Evolutionary conservation across 1,139 yeast genomes (phyloP), one percentile per base, ranked within the genome.

Genomic region (Hyphopichia wangnamkhiaoensis): DNA sequence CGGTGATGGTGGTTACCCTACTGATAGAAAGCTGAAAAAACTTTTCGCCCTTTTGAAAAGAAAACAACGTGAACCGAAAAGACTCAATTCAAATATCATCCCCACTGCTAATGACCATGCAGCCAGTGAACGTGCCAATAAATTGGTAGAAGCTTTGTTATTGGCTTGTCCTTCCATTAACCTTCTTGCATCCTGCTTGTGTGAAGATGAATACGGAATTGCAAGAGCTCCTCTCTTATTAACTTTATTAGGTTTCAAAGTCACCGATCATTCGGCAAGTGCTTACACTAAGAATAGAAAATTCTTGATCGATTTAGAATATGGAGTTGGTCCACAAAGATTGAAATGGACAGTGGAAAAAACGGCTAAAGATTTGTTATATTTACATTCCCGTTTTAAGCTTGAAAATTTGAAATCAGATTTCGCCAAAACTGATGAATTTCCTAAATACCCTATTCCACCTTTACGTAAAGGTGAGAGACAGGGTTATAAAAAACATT

Each of bases 81-180:
- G 33, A 30, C 24, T 18, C 9, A 12, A 30, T 30, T 9, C 33
- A 7, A 4, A 14, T 3, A 12, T 19, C 5, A 30, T 30, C n/a
- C 24, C 49, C 13, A 52, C 48, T 7, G 58, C 54, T 7, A 61
- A 55, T 26, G 53, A 49, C 15, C 71, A 65, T 23, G 43, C 46
- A 10, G 61, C 76, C 0, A 68, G 69, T 8, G 65, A 71, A 43
- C 70, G 87, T 47, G 89, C 94, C 0, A 78, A 82, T 10, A 79
- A 73, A 40, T 67, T 89, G 40, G 67, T 90, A 4, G 77, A 79
- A 15, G 78, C 88, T 33, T 67, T 90, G 44, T 52, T 79, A 1
- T 70, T 88, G 6, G 96, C 88, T n/a, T 74, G 84, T 4, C 95
- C 97, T 0, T 86, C 93, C 4, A 84, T 89, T 0, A 68, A 87